Evolutionary conservation across 1,284 basidiomycete species (phyloP).

Genomic region (Heterobasidion annosum): DNA sequence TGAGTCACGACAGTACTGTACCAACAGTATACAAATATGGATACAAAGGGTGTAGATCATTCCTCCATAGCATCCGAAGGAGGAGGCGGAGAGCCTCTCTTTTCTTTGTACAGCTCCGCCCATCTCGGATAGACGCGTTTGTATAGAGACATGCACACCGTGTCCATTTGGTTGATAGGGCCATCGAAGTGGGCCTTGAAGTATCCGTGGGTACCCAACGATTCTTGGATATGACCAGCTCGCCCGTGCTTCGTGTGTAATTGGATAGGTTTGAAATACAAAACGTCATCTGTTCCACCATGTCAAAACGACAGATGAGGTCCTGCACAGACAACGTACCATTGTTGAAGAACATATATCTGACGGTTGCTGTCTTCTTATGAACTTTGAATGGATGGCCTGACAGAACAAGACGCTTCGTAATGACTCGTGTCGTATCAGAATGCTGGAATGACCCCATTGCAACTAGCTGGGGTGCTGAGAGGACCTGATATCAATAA

Average conservation of each 20-base stretch:
- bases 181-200: conserved; percentile 98
- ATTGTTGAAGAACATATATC: conserved; percentile 97
- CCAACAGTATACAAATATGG: too few relatives aligned
- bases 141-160: conserved; percentile 85
- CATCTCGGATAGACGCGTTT: conserved; percentile 89
- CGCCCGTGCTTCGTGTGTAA: conserved; percentile 91
- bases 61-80: conserved; percentile 25
- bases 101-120: conserved; percentile 43
- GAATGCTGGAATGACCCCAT: conserved; percentile 85
- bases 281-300: conserved; percentile 63
- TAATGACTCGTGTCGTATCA: conserved; percentile 86
- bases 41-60: conserved; percentile 7
- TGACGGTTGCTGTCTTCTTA: conserved; percentile 94
- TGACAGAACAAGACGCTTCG: conserved; percentile 89
- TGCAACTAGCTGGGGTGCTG: conserved; percentile 82
- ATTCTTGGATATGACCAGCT: conserved; percentile 87
- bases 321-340: conserved; percentile 31
- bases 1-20: too few relatives aligned
- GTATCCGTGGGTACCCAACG: conserved; percentile 97
- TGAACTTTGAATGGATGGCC: conserved; percentile 98
- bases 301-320: conserved; percentile 3
- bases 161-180: conserved; percentile 94
- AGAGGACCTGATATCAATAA: neutral
- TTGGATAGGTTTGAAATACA: conserved; percentile 91
- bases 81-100: neutral